Evolutionary conservation across 1,284 basidiomycete species (phyloP).

Genomic region (Ustilago trichophora): DNA sequence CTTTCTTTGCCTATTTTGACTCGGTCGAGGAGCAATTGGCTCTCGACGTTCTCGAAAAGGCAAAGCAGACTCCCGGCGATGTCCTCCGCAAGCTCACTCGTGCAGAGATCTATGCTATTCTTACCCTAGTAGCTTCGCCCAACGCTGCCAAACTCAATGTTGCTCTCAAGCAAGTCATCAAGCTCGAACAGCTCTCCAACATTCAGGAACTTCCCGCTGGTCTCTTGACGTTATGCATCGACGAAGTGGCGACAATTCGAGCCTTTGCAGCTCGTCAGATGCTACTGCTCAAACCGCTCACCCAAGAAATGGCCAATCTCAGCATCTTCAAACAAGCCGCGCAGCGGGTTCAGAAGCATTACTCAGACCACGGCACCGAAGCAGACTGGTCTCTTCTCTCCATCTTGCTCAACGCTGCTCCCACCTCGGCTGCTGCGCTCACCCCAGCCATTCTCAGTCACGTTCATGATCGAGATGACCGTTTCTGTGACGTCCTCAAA

Average conservation of each 20-base stretch:
- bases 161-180: constrained; percentile 25
- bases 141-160: constrained; percentile 25
- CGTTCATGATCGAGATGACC: constrained; percentile 38
- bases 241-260: constrained; percentile 28
- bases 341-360: constrained; percentile 5
- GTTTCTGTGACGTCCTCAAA: constrained; percentile 41
- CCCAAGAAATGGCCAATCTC: constrained; percentile 14
- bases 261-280: constrained; percentile 40
- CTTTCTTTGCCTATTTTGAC: constrained; percentile 48
- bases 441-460: constrained; percentile 34
- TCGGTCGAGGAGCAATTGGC: constrained; percentile 46
- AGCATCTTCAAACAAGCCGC: constrained; percentile 21
- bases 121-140: constrained; percentile 38
- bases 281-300: constrained; percentile 33
- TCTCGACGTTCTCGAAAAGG: constrained; percentile 26
- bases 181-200: constrained; percentile 26
- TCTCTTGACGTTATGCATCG: constrained; percentile 36
- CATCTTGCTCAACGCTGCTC: constrained; percentile 35
- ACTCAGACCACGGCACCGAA: constrained; percentile 7
- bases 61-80: constrained; percentile 3
- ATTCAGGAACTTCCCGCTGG: constrained; percentile 46
- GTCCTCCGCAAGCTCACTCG: constrained; percentile 30
- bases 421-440: constrained; percentile 17
- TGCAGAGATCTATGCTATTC: constrained; percentile 40
- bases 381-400: constrained; percentile 43